phyloP scores from a whole-genome alignment of 208 protist species.

The Trypanosoma congolense region DNA sequence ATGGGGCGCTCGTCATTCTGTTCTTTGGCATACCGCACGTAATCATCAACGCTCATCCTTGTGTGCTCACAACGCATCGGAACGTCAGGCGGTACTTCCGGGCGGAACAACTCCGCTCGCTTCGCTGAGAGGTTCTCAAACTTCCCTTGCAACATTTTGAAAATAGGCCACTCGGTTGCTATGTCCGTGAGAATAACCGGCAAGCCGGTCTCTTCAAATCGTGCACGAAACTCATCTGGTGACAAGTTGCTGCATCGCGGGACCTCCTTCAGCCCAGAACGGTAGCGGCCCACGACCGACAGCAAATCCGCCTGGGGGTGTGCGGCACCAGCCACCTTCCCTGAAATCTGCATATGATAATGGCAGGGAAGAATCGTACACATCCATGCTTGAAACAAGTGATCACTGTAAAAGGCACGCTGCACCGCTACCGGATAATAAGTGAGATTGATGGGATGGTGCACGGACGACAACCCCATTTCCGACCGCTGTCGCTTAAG shows the following conservation, averaged over 20 bases:
- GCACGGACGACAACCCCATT: background rate
- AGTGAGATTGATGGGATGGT: background rate
- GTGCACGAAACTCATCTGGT: slow-evolving; percentile 55
- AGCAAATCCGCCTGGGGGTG: background rate
- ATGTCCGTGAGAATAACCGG: slow-evolving; percentile 76
- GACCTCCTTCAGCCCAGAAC: slow-evolving; percentile 59
- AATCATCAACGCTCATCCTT: slow-evolving; percentile 78
- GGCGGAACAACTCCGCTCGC: slow-evolving; percentile 41
- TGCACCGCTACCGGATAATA: slow-evolving; percentile 54
- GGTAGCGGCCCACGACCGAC: slow-evolving; percentile 6
- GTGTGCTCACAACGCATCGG: slow-evolving; percentile 87
- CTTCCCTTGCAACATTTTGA: slow-evolving; percentile 57
- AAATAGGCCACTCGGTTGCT: slow-evolving; percentile 79
- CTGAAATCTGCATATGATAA: slow-evolving; percentile 42
- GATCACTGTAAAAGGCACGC: slow-evolving; percentile 71
- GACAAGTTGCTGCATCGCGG: slow-evolving; percentile 49
- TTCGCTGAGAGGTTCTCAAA: slow-evolving; percentile 58
- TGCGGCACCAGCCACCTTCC: background rate
- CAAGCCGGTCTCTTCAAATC: slow-evolving; percentile 61
- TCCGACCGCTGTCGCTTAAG: slow-evolving; percentile 21
- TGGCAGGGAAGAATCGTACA: slow-evolving; percentile 78
- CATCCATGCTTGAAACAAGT: slow-evolving; percentile 87
- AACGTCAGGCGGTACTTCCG: slow-evolving; percentile 27
- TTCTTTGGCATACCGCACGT: slow-evolving; percentile 70
- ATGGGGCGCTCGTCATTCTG: slow-evolving; percentile 85